Evolutionary conservation across 2,329 filamentous ascomycete species (phyloP).

Genomic region (Coniochaeta ligniaria): DNA sequence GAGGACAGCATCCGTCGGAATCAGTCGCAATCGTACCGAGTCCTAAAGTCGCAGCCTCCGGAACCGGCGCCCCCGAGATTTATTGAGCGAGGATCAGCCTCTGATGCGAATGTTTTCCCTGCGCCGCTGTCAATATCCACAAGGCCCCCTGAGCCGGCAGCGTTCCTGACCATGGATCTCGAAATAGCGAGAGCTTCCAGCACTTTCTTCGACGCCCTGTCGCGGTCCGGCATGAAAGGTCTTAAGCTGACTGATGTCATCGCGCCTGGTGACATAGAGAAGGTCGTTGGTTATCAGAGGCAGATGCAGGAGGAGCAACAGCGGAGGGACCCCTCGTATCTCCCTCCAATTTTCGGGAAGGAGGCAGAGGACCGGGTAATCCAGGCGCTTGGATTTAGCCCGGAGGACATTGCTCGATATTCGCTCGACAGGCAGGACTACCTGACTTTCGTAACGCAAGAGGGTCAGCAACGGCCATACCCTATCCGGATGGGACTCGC

Average conservation of each 20-base stretch:
- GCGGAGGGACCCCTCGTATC: conserved; percentile 52
- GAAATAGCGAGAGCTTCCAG: conserved; percentile 50
- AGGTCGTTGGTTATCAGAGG: conserved; percentile 40
- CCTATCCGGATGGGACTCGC: conserved; percentile 48
- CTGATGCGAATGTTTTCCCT: conserved; percentile 43
- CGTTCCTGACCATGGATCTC: conserved; percentile 51
- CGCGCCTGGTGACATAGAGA: conserved; percentile 42
- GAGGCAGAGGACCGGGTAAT: conserved; percentile 48
- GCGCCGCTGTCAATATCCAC: conserved; percentile 32
- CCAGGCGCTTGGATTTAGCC: conserved; percentile 43
- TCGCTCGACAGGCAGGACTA: conserved; percentile 46
- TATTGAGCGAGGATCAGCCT: conserved; percentile 39
- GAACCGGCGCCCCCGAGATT: conserved; percentile 41
- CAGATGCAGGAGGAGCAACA: conserved; percentile 51
- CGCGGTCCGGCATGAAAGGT: conserved; percentile 37
- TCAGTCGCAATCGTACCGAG: conserved; percentile 40
- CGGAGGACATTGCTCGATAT: conserved; percentile 45
- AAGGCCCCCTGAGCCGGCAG: conserved; percentile 41
- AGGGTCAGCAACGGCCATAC: conserved; percentile 43
- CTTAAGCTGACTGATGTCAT: conserved; percentile 49
- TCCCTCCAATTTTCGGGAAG: conserved; percentile 55
- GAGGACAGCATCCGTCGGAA: conserved; percentile 37
- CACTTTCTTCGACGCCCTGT: conserved; percentile 49
- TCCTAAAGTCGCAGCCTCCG: conserved; percentile 47
- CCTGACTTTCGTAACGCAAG: conserved; percentile 43